Evolutionary conservation across 2,329 filamentous ascomycete genomes (phyloP).

Genomic region (Thelonectria olida): DNA sequence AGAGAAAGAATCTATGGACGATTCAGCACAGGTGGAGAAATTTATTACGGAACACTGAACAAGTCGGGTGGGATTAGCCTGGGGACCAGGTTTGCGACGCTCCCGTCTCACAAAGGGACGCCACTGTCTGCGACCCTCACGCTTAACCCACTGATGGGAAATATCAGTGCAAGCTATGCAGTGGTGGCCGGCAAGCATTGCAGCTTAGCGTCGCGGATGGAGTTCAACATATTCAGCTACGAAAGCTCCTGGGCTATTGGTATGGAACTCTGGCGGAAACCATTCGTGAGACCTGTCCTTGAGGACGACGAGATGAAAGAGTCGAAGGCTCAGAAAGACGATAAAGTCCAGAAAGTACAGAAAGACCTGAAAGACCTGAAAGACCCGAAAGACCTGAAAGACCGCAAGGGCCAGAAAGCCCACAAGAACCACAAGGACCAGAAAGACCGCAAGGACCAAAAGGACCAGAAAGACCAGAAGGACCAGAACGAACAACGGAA

Average conservation of each 20-base stretch:
- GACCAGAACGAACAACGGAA: constrained; percentile 21
- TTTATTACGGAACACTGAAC: constrained; percentile 95
- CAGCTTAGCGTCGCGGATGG: constrained; percentile 88
- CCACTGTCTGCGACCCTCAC: constrained; percentile 94
- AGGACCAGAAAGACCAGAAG: not conserved
- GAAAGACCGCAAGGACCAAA: not conserved
- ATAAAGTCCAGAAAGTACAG: constrained; percentile 1
- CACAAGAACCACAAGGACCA: not conserved
- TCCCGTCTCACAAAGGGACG: constrained; percentile 82
- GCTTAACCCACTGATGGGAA: constrained; percentile 93
- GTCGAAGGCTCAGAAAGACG: constrained; percentile 34
- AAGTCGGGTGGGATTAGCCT: constrained; percentile 93
- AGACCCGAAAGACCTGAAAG: not conserved
- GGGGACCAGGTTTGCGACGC: constrained; percentile 87
- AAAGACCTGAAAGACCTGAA: not conserved
- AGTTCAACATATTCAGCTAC: constrained; percentile 98
- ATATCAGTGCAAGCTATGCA: constrained; percentile 89
- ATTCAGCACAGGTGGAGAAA: constrained; percentile 89
- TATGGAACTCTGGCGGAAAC: constrained; percentile 88
- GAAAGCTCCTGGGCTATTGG: constrained; percentile 94
- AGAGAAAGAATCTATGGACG: constrained; percentile 77
- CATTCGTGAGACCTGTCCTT: constrained; percentile 50
- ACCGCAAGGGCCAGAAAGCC: constrained; percentile 43
- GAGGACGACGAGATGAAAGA: constrained; percentile 46
- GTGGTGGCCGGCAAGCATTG: constrained; percentile 86